Percentiles rank a stretch among this genome's conserved stretches.
Evolutionary conservation across 805 yeast genomes (phyloP).

Genomic region (Candida patagonica): DNA sequence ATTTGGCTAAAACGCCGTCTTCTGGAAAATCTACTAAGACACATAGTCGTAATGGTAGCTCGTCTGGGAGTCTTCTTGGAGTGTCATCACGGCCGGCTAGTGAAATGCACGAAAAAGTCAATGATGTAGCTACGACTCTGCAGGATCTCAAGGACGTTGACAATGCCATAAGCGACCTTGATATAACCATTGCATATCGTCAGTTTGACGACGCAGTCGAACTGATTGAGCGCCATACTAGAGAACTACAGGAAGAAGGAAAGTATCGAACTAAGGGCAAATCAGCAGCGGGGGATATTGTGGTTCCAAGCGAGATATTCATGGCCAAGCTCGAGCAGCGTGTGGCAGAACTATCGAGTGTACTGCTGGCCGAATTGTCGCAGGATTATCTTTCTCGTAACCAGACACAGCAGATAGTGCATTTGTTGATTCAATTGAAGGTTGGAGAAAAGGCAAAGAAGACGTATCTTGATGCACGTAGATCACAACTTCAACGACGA

Average conservation of each 20-base stretch:
- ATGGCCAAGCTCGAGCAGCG: slow-evolving; percentile 20
- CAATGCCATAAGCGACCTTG: slow-evolving; percentile 59
- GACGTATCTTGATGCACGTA: slow-evolving; percentile 40
- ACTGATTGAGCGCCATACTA: slow-evolving; percentile 5
- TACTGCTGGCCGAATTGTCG: slow-evolving; percentile 30
- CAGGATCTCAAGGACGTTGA: slow-evolving; percentile 45
- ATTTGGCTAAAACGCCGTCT: slow-evolving; percentile 5
- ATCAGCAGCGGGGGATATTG: neutral
- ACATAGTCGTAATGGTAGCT: neutral
- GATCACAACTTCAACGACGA: slow-evolving; percentile 38
- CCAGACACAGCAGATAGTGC: slow-evolving; percentile 19
- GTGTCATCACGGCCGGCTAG: neutral
- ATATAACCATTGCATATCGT: slow-evolving; percentile 54
- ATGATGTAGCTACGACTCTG: slow-evolving; percentile 2
- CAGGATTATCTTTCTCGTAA: slow-evolving; percentile 24
- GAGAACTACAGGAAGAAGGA: neutral
- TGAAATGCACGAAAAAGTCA: neutral
- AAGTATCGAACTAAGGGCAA: neutral
- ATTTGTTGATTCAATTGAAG: slow-evolving; percentile 34
- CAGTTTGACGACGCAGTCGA: slow-evolving; percentile 39
- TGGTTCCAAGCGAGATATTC: slow-evolving; percentile 1
- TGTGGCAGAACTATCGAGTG: slow-evolving; percentile 21
- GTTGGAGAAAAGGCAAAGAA: slow-evolving; percentile 41
- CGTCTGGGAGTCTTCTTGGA: neutral
- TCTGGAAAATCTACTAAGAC: neutral